These are phyloP conservation scores for Sophora flavescens DNA, from an alignment of 306 rosid genomes.

Conservation along the genomic window DNA sequence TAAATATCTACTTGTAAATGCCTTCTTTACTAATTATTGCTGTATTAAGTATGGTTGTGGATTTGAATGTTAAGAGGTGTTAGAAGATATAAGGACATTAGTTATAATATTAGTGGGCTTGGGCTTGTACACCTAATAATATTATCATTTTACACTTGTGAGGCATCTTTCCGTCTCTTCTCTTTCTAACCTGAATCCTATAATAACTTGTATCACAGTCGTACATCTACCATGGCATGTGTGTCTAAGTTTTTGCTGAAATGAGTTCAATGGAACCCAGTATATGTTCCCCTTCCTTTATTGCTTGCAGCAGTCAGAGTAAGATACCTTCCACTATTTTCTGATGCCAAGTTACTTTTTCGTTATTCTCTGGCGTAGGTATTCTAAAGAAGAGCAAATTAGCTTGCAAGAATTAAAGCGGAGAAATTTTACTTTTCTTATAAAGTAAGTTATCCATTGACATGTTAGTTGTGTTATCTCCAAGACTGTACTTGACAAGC, in stretches of 20 bases:
- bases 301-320: slow-evolving; percentile 3
- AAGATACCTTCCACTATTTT: slow-evolving; percentile 14
- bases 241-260: too few relatives aligned
- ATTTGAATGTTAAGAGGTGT: neutral
- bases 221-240: too few relatives aligned
- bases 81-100: too few relatives aligned
- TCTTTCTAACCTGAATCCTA: neutral
- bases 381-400: slow-evolving; percentile 90
- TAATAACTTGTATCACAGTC: neutral
- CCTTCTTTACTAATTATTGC: neutral
- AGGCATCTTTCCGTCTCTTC: neutral
- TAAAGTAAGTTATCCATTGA: slow-evolving; percentile 68
- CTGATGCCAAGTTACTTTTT: slow-evolving; percentile 13
- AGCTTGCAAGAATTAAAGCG: slow-evolving; percentile 57
- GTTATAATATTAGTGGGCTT: too few relatives aligned
- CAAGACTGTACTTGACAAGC: slow-evolving; percentile 5
- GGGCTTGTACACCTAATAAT: too few relatives aligned
- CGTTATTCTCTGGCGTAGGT: slow-evolving; percentile 58
- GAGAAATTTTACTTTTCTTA: slow-evolving; percentile 80
- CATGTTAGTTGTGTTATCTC: slow-evolving; percentile 13
- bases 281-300: neutral
- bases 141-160: too few relatives aligned
- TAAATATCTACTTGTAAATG: neutral
- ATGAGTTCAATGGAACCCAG: too few relatives aligned
- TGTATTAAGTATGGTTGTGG: neutral